Conservation (phyloP, 495 filamentous ascomycete genomes). For the Hypoxylon subgilvum region DNA sequence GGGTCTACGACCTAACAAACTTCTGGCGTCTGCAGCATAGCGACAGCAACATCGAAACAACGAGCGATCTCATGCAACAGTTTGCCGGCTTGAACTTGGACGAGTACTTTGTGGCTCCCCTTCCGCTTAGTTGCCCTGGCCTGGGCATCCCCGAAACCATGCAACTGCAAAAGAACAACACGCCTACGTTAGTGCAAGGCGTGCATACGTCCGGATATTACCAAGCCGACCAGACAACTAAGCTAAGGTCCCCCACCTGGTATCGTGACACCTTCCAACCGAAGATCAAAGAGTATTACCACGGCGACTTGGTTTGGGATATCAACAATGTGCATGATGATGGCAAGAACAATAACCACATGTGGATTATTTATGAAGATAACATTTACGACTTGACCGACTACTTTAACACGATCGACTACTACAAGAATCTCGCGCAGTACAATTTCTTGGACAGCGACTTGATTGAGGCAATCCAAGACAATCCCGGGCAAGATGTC, state of each 20-base stretch:
- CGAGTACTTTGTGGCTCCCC: conserved; percentile 81
- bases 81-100: conserved; percentile 81
- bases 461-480: conserved; percentile 68
- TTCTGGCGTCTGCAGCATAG: conserved; percentile 88
- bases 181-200: conserved; percentile 56
- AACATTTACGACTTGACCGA: conserved; percentile 88
- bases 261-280: conserved; percentile 76
- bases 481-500: conserved; percentile 80
- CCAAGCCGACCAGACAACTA: conserved; percentile 58
- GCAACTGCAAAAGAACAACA: conserved; percentile 67
- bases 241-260: conserved; percentile 71
- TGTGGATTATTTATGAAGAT: conserved; percentile 78
- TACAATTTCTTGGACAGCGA: conserved; percentile 73
- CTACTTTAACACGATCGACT: conserved; percentile 78
- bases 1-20: conserved; percentile 88
- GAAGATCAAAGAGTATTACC: conserved; percentile 81
- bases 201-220: conserved; percentile 72
- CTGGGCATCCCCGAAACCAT: conserved; percentile 64
- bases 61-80: conserved; percentile 69
- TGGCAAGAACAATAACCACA: conserved; percentile 69
- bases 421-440: conserved; percentile 42
- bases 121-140: conserved; percentile 72
- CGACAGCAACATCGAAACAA: conserved; percentile 66
- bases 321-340: conserved; percentile 59
- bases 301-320: conserved; percentile 80